Evolutionary conservation across 805 yeast genomes (phyloP).

Genomic region (Kodamaea jinghongensis): DNA sequence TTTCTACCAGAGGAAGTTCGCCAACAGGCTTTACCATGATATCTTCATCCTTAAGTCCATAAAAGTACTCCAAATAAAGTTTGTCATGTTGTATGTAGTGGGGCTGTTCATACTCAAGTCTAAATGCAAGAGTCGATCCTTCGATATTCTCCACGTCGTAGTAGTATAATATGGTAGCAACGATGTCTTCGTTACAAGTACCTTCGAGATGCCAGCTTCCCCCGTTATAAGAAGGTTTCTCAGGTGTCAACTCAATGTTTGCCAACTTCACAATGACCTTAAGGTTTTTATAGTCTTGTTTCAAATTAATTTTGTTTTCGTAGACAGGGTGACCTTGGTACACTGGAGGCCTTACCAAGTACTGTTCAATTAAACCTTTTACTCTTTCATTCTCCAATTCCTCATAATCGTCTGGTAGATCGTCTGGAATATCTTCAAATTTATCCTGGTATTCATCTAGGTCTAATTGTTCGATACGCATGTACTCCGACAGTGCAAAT

Average conservation of each 20-base stretch:
- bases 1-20: conserved; percentile 21
- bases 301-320: conserved; percentile 13
- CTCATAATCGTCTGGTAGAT: not conserved
- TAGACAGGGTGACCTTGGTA: conserved; percentile 7
- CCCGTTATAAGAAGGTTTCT: conserved; percentile 35
- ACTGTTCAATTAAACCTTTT: not conserved
- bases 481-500: conserved; percentile 16
- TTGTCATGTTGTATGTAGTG: conserved; percentile 34
- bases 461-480: not conserved
- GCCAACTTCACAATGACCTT: conserved; percentile 42
- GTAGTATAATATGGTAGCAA: conserved; percentile 40
- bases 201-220: conserved; percentile 47
- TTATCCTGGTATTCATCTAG: no score
- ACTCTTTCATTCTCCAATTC: not conserved
- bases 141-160: conserved; percentile 38
- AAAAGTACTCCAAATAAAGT: conserved; percentile 19
- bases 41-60: conserved; percentile 30
- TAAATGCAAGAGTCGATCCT: conserved; percentile 31
- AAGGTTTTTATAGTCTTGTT: conserved; percentile 16
- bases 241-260: conserved; percentile 40
- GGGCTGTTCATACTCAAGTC: conserved; percentile 29
- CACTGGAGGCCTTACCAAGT: conserved; percentile 3
- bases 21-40: conserved; percentile 25
- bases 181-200: conserved; percentile 38
- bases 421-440: not conserved